Evolutionary conservation across 768 basidiomycete species (phyloP).

Genomic region (Tulasnella sp.): DNA sequence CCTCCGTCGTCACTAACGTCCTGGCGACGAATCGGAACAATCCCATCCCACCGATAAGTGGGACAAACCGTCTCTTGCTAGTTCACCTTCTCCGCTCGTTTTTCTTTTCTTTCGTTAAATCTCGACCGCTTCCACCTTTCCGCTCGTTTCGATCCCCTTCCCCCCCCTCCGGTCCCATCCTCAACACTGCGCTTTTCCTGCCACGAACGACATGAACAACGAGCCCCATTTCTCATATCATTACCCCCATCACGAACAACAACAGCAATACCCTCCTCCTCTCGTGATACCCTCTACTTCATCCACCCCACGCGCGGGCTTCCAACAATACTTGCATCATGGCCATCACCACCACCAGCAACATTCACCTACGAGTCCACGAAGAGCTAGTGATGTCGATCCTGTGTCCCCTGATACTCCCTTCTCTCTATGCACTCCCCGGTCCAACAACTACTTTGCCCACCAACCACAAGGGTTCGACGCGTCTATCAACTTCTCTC

Average conservation of each 20-base stretch:
- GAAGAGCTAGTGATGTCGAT: neutral
- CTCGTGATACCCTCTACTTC: neutral
- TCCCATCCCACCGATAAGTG: too few relatives aligned
- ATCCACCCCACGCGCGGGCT: neutral
- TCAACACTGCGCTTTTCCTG: neutral
- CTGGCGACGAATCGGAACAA: too few relatives aligned
- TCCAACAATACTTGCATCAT: neutral
- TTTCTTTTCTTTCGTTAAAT: too few relatives aligned
- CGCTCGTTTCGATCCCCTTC: neutral
- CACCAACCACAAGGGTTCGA: neutral
- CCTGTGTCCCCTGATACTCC: conserved; percentile 11
- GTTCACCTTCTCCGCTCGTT: too few relatives aligned
- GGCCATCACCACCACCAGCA: neutral
- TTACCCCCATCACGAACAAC: neutral
- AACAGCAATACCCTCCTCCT: neutral
- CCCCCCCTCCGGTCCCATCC: neutral
- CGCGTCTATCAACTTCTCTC: neutral
- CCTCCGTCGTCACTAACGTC: too few relatives aligned
- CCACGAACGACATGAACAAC: conserved; percentile 9
- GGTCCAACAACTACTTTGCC: neutral
- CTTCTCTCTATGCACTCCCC: neutral
- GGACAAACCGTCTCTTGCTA: too few relatives aligned
- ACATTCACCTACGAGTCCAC: neutral
- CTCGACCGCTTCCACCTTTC: too few relatives aligned
- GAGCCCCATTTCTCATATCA: neutral